These are phyloP conservation scores for Prunus padus DNA, from an alignment of 306 rosid species.

Conservation along the genomic window DNA sequence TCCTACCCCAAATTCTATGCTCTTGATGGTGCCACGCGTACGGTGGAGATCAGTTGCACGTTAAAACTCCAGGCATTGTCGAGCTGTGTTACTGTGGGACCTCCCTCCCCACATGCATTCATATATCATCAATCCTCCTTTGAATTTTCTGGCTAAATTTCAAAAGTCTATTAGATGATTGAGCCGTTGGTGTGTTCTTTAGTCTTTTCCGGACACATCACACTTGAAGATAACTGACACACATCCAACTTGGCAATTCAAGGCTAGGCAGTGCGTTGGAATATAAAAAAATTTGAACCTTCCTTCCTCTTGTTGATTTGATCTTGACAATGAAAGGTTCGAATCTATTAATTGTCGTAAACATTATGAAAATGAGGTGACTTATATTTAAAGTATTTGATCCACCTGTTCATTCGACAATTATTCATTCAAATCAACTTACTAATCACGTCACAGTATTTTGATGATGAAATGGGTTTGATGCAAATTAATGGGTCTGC, in stretches of 20 bases:
- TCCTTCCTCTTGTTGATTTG: neutral
- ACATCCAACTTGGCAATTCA: neutral
- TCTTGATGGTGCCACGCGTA: slow-evolving; percentile 44
- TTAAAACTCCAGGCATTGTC: slow-evolving; percentile 32
- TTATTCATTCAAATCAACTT: neutral
- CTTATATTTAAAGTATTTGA: neutral
- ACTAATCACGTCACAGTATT: neutral
- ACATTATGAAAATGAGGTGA: neutral
- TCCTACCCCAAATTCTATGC: neutral
- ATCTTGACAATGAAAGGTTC: neutral
- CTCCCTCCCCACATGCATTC: slow-evolving; percentile 23
- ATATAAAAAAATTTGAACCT: neutral
- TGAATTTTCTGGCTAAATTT: neutral
- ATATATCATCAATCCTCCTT: neutral
- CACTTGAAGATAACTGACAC: neutral
- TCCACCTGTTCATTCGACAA: neutral
- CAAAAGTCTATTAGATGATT: neutral
- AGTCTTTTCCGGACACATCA: neutral
- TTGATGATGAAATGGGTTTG: neutral
- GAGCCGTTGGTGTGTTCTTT: neutral
- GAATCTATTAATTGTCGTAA: neutral
- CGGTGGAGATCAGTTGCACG: slow-evolving; percentile 27
- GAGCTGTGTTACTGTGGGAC: slow-evolving; percentile 16
- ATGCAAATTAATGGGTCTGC: neutral
- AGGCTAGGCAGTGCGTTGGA: neutral